Conservation (phyloP, 2,329 filamentous ascomycete genomes). For the Sphaerulina musiva region DNA sequence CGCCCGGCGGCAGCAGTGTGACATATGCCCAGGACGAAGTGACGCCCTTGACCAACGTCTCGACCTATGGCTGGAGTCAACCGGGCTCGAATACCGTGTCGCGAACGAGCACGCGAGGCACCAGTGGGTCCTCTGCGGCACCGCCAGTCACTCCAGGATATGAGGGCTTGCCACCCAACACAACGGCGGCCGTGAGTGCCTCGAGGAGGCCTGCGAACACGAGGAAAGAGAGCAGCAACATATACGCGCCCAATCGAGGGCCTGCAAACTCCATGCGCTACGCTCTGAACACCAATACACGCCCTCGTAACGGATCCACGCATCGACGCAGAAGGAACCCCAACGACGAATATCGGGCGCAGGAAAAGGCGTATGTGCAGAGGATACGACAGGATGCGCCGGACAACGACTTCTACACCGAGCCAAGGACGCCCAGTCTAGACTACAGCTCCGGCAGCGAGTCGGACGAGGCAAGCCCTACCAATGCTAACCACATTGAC, state of each 20-base stretch:
- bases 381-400: conserved; percentile 66
- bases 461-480: conserved; percentile 83
- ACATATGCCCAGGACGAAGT: conserved; percentile 17
- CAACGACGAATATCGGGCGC: conserved; percentile 68
- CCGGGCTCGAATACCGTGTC: conserved; percentile 14
- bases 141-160: conserved; percentile 17
- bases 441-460: conserved; percentile 69
- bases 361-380: conserved; percentile 93
- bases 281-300: conserved; percentile 37
- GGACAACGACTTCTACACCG: conserved; percentile 63
- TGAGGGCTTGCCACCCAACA: conserved; percentile 16
- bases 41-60: conserved; percentile 27
- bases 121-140: conserved; percentile 1
- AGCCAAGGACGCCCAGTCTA: conserved; percentile 62
- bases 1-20: conserved; percentile 16
- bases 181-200: conserved; percentile 14
- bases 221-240: conserved; percentile 43
- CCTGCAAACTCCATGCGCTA: conserved; percentile 40
- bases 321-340: conserved; percentile 57
- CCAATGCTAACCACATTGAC: conserved; percentile 75
- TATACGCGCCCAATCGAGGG: conserved; percentile 45
- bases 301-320: conserved; percentile 50
- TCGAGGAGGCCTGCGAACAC: conserved; percentile 37
- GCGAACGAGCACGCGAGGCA: conserved; percentile 13
- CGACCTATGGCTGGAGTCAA: conserved; percentile 28